Conservation (phyloP, 2,329 filamentous ascomycete species). For the Corniculantispora saksenae region DNA sequence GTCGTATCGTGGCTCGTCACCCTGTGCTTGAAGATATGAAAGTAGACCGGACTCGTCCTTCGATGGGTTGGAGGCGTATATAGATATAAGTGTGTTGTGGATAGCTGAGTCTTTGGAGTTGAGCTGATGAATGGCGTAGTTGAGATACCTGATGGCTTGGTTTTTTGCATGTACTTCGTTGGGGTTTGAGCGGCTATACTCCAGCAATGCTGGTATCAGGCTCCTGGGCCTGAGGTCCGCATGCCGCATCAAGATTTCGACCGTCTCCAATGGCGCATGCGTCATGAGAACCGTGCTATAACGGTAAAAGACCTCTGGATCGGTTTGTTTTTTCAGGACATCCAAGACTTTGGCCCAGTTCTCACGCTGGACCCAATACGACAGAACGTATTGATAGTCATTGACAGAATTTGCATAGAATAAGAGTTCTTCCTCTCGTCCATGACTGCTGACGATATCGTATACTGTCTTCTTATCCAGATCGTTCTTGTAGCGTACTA, state of each 20-base stretch:
- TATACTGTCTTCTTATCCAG: slow-evolving; percentile 91
- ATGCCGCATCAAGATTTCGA: slow-evolving; percentile 96
- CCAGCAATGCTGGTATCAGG: slow-evolving; percentile 88
- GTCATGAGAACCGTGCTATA: slow-evolving; percentile 97
- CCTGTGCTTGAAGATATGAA: slow-evolving; percentile 87
- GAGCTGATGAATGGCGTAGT: slow-evolving; percentile 87
- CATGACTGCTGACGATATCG: slow-evolving; percentile 93
- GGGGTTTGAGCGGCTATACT: slow-evolving; percentile 80
- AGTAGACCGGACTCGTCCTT: slow-evolving; percentile 83
- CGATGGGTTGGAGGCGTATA: slow-evolving; percentile 85
- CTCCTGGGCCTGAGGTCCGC: slow-evolving; percentile 80
- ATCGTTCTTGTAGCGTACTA: slow-evolving; percentile 80
- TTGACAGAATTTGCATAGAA: slow-evolving; percentile 87
- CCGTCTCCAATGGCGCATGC: slow-evolving; percentile 78
- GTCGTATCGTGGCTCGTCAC: slow-evolving; percentile 83
- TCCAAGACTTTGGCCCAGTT: slow-evolving; percentile 84
- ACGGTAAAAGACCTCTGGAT: slow-evolving; percentile 90
- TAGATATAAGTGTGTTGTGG: slow-evolving; percentile 95
- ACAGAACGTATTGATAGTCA: slow-evolving; percentile 91
- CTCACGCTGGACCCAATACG: slow-evolving; percentile 96
- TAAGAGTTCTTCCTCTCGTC: slow-evolving; percentile 86
- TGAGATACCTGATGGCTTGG: slow-evolving; percentile 90
- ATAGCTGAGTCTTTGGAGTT: slow-evolving; percentile 80
- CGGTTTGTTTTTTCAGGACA: slow-evolving; percentile 90
- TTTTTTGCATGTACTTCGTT: slow-evolving; percentile 69